Base-by-base conservation (phyloP, 2,329 filamentous ascomycete genomes). In the Leptographium radiaticola region DNA sequence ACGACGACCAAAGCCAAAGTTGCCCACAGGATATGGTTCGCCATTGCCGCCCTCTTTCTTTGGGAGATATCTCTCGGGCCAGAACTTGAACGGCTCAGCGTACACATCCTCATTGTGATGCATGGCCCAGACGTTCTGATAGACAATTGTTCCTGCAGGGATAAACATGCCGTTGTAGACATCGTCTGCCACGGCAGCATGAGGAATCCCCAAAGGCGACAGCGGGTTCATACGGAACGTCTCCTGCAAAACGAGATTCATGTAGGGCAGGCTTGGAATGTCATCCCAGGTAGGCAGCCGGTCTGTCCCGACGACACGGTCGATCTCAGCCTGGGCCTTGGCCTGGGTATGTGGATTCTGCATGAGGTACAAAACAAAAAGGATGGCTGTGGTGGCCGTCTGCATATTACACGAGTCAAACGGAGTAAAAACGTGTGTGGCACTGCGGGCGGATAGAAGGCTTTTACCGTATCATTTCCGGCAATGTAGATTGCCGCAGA, bases 1-100 rank as follows among this genome's bases (percentile, higher is more conserved):
- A 25, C 79, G 69, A 7, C 77, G 68, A 1, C 78, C 78, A 10
- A 72, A 74, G 18, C 79, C 77, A 52, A 79, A 82, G 12, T 62
- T 60, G 0, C 64, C 65, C 9, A 60, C 55, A 0, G 69, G 71
- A 62, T 75, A 79, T 9, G 74, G 71, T 45, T 79, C 76, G n/a
- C 75, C 68, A 59, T 75, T 67, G 31, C 59, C 53, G 18, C 59
- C 59, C 25, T 63, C 59, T 40, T 59, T 53, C 36, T 67, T 59
- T 48, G 62, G 61, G n/a, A 55, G 44, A 49, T 67, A 74, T 1
- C 71, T 64, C 2, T 64, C 65, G 0, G 74, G 73, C 48, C 73
- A 60, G 58, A 76, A 77, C 3, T 51, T 57, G 2, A 65, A 59
- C 0, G 73, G 73, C 30, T 74, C 63, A 1, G 66, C 57, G 58